Evolutionary conservation across 192 early-diverging fungal genomes (phyloP), one percentile per base, ranked within the genome.

Genomic region (Powellomyces hirtus): DNA sequence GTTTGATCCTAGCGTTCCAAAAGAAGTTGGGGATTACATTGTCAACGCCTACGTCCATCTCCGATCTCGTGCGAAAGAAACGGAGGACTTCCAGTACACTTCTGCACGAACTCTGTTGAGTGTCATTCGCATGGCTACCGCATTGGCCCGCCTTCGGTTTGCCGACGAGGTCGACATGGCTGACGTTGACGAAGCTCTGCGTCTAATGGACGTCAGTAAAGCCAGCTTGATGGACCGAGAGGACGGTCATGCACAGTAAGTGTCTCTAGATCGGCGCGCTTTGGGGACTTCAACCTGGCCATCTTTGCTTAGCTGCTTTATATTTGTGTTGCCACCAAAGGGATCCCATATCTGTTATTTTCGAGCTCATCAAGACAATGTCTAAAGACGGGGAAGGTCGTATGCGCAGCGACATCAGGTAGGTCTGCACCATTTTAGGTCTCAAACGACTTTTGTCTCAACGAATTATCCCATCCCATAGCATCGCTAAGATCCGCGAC

Each of bases 201-300:
- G 94, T 8, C 75, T 96, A 62, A 86, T 94, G 79, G 90, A 96
- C 59, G 91, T 97, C 5, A 92, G 91, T 53, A 96, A 99, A 74
- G 84, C 90, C 30, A 92, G 91, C 22, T 71, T 95, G 44, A 81
- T 86, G 4, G 86, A 93, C 49, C 74, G 84, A 40, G 79, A 85
- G 33, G 76, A 78, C 5, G 57, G 72, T 52, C 72, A 84, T 44
- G 81, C 77, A 44, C 72, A 55, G 70, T 72, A 58, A 77, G 22
- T 71, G 26, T 60, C 11, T 38, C 34, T 59, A 42, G 10, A 10
- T 42, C 10, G 40, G 40, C 40, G 40, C 40, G 40, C 40, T 13
- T 13, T 42, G 40, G 40, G n/a, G 40, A 10, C 11, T n/a, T n/a
- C n/a, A n/a, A n/a, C n/a, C n/a, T n/a, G n/a, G n/a, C n/a, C n/a